These are phyloP conservation scores for Colletotrichum aenigma DNA, from an alignment of 2,329 filamentous ascomycete species.

Conservation along the genomic window DNA sequence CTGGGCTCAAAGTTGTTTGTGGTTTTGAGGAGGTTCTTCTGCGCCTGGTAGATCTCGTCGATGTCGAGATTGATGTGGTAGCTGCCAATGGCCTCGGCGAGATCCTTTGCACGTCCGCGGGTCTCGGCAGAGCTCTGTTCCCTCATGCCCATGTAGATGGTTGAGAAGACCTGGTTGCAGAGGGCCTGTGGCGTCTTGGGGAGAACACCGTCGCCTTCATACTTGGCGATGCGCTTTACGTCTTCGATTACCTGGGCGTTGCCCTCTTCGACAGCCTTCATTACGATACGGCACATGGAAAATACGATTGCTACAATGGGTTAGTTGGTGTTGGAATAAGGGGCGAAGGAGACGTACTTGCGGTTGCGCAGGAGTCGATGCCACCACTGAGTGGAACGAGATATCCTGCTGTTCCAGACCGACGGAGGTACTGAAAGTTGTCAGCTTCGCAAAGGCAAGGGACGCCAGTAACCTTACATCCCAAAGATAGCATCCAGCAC, in stretches of 20 bases:
- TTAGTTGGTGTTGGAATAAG: background rate
- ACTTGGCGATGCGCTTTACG: conserved; percentile 37
- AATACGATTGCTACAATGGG: conserved; percentile 35
- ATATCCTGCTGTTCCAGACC: conserved; percentile 49
- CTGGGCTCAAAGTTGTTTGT: conserved; percentile 61
- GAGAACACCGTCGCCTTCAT: conserved; percentile 32
- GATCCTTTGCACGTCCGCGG: conserved; percentile 64
- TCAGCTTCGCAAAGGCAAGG: background rate
- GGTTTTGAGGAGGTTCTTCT: conserved; percentile 62
- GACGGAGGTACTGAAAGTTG: conserved; percentile 7
- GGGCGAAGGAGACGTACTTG: background rate
- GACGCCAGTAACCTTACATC: conserved; percentile 34
- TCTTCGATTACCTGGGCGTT: conserved; percentile 41
- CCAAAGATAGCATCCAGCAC: conserved; percentile 71
- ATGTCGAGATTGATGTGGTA: conserved; percentile 79
- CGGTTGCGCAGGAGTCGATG: conserved; percentile 63
- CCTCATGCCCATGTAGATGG: conserved; percentile 73
- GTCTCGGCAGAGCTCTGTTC: conserved; percentile 72
- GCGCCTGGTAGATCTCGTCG: conserved; percentile 66
- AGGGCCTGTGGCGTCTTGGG: conserved; percentile 64
- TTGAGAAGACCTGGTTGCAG: conserved; percentile 46
- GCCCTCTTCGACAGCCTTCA: conserved; percentile 51
- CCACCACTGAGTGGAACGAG: conserved; percentile 59
- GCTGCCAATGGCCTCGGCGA: conserved; percentile 67
- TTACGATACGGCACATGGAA: conserved; percentile 60